Conservation (phyloP, 352 stramenopile genomes). For the Pythium aphanidermatum region DNA sequence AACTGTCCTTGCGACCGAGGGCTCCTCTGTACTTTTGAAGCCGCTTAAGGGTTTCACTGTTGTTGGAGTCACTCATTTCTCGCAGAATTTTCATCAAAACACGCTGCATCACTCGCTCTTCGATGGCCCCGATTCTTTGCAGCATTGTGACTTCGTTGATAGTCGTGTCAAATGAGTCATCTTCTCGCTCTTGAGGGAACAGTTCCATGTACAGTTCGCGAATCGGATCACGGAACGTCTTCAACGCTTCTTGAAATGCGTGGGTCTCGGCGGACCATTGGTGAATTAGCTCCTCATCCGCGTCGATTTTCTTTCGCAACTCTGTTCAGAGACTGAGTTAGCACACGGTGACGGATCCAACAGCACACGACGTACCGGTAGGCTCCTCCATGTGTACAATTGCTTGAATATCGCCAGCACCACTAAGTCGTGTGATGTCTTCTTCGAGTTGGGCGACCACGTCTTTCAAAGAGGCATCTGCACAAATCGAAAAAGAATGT, state of each 20-base stretch:
- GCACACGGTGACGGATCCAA: background rate
- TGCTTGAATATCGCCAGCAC: conserved; percentile 29
- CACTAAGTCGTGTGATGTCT: conserved; percentile 48
- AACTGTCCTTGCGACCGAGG: background rate
- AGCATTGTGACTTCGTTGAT: conserved; percentile 35
- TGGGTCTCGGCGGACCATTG: conserved; percentile 41
- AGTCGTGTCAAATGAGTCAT: conserved; percentile 35
- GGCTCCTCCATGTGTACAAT: conserved; percentile 37
- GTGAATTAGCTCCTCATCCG: conserved; percentile 37
- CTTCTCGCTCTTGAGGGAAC: conserved; percentile 31
- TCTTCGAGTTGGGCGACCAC: conserved; percentile 42
- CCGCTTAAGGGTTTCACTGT: conserved; percentile 41
- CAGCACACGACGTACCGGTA: conserved; percentile 36
- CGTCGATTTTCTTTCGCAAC: conserved; percentile 40
- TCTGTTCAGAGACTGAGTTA: conserved; percentile 17
- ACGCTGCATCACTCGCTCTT: conserved; percentile 62
- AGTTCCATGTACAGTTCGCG: conserved; percentile 47
- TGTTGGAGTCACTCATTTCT: conserved; percentile 25
- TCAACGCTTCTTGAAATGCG: conserved; percentile 53
- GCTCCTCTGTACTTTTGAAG: conserved; percentile 44
- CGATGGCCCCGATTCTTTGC: conserved; percentile 44
- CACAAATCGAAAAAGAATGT: background rate
- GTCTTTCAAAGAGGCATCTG: conserved; percentile 42
- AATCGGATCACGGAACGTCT: conserved; percentile 45
- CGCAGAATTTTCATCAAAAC: conserved; percentile 50